These are phyloP conservation scores for Emergomyces pasteurianus DNA, from an alignment of 2,329 filamentous ascomycete species.

Conservation along the genomic window DNA sequence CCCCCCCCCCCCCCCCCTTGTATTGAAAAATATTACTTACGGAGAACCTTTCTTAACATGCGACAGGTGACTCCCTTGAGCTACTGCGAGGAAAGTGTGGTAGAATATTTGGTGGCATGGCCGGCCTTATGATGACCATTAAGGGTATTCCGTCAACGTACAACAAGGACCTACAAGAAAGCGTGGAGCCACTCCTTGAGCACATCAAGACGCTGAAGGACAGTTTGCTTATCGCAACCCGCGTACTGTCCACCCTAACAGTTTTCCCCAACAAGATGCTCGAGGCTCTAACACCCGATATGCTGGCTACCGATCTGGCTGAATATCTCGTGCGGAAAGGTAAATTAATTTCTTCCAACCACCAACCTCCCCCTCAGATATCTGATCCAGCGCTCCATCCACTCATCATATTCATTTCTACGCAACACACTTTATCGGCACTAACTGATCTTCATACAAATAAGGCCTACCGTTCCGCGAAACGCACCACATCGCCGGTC, in stretches of 20 bases:
- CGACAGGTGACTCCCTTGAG: slow-evolving; percentile 49
- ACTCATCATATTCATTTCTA: background rate
- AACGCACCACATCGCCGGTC: slow-evolving; percentile 66
- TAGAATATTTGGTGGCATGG: slow-evolving; percentile 67
- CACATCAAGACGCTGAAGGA: slow-evolving; percentile 68
- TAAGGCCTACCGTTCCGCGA: slow-evolving; percentile 60
- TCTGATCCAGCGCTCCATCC: background rate
- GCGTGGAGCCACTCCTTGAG: slow-evolving; percentile 74
- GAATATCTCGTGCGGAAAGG: slow-evolving; percentile 33
- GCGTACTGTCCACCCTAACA: slow-evolving; percentile 62
- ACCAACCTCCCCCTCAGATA: background rate
- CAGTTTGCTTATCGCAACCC: slow-evolving; percentile 70
- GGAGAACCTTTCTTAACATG: background rate
- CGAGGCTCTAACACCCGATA: slow-evolving; percentile 65
- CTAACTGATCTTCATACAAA: background rate
- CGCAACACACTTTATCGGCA: background rate
- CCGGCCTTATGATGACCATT: slow-evolving; percentile 63
- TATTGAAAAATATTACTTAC: no score
- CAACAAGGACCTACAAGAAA: slow-evolving; percentile 89
- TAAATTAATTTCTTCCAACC: background rate
- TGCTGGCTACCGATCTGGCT: slow-evolving; percentile 55
- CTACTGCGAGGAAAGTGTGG: slow-evolving; percentile 68
- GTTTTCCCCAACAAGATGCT: slow-evolving; percentile 64
- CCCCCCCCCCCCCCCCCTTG: background rate
- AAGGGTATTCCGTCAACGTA: slow-evolving; percentile 71